Base-by-base conservation (phyloP, 768 basidiomycete genomes). In the Phanerochaete sordida region DNA sequence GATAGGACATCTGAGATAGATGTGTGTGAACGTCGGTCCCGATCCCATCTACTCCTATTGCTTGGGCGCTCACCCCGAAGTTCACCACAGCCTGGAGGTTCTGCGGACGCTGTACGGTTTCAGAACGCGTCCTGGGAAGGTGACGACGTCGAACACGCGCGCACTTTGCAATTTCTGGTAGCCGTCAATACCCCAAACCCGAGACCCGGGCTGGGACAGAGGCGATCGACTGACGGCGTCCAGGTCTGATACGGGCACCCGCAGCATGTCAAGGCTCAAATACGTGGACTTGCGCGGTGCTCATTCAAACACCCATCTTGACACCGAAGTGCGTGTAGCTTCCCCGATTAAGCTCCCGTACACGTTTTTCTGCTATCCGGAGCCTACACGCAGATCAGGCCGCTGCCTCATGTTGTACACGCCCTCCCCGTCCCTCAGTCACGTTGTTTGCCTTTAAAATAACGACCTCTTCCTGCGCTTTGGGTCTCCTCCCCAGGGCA, bases 351-450 rank as follows among this genome's bases (percentile, higher is more conserved):
- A 37, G 59, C 23, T 43, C 33, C 24, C 23, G 8, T 50, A 43
- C 56, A 51, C 56, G 46, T 52, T 54, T 28, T 21, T 28, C 13
- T 24, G 53, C 35, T 54, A 54, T 54, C 49, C 61, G 61, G 61
- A 62, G 49, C 61, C 56, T 57, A 33, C 62, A 50, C 55, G 59
- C 37, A 64, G 59, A 64, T 64, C 70, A 69, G 60, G 46, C 56
- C n/a, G n/a, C n/a, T 59, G 68, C 70, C 73, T 74, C 74, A 75
- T 75, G 74, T 67, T 66, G 19, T 58, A 66, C 74, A 75, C 71
- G 74, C 73, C 61, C 60, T 59, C 48, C 57, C 67, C 68, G 63
- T 58, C 68, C 69, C 65, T 62, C 59, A 63, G 63, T 71, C 68
- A 66, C 73, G 71, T 73, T 73, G 56, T 59, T 56, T 53, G 52